These are phyloP conservation scores for Sambucus nigra DNA, from an alignment of 129 eudicot species.

Conservation along the genomic window DNA sequence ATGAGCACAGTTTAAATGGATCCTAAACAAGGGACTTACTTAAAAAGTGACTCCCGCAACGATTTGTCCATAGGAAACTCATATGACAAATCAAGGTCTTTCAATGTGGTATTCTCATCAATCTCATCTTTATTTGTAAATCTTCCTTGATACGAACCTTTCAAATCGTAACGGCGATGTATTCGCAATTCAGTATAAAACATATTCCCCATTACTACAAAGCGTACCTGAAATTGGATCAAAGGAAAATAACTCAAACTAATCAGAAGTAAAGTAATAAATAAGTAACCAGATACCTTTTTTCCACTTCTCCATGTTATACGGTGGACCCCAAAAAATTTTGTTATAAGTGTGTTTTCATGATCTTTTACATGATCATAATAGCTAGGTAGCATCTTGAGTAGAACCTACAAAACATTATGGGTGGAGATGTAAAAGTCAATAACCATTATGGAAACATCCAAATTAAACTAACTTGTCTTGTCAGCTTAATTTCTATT, in stretches of 20 bases:
- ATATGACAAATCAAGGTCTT: conserved; percentile 82
- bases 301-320: conserved; percentile 55
- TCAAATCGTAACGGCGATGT: conserved; percentile 89
- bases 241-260: background rate
- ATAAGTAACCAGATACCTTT: conserved; percentile 49
- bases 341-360: conserved; percentile 87
- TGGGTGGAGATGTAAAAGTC: too few relatives aligned
- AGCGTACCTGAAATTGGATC: conserved; percentile 49
- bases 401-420: too few relatives aligned
- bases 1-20: background rate
- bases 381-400: too few relatives aligned
- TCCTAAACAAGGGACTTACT: conserved; percentile 55
- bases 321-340: conserved; percentile 85
- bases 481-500: too few relatives aligned
- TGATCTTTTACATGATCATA: conserved; percentile 64
- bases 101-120: conserved; percentile 62
- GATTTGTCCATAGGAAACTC: conserved; percentile 86
- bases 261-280: conserved; percentile 5
- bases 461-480: too few relatives aligned
- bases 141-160: conserved; percentile 90
- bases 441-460: too few relatives aligned
- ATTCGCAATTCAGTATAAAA: conserved; percentile 81
- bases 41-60: conserved; percentile 70
- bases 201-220: conserved; percentile 99
- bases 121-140: conserved; percentile 53